A percentile compares a stretch with the other conserved stretches of the same genome.
Conservation (phyloP, 2,329 filamentous ascomycete genomes). For the Sporothrix pseudoabietina region DNA sequence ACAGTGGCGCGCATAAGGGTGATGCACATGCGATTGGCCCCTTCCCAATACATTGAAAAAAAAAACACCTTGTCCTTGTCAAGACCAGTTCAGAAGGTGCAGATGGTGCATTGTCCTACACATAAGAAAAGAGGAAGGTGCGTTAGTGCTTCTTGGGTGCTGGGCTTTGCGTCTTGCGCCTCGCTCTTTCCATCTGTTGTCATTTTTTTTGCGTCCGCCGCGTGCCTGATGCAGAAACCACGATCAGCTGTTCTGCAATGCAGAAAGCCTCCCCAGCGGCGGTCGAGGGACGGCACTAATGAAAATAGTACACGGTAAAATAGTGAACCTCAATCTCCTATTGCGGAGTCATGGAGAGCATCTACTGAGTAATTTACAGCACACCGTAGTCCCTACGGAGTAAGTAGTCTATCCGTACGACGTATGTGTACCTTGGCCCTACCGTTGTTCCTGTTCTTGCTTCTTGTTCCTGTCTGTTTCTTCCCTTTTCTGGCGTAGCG, state of each 20-base stretch:
- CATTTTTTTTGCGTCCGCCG: neutral
- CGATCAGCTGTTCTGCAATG: neutral
- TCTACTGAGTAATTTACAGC: neutral
- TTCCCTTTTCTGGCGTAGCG: constrained; percentile 7
- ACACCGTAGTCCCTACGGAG: constrained; percentile 15
- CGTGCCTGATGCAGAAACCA: constrained; percentile 7
- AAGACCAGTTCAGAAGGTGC: neutral
- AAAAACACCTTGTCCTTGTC: neutral
- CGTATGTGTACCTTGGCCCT: neutral
- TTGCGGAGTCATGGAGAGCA: constrained; percentile 12
- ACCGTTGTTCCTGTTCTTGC: neutral
- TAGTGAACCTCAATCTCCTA: neutral
- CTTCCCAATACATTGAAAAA: neutral
- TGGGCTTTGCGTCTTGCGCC: neutral
- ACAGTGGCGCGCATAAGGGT: constrained; percentile 8
- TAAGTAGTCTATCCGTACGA: constrained; percentile 4
- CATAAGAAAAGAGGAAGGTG: neutral
- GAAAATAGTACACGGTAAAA: neutral
- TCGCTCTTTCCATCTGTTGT: constrained; percentile 5
- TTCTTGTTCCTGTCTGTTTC: neutral
- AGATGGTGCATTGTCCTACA: constrained; percentile 1
- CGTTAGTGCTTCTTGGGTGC: neutral
- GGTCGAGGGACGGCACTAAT: neutral
- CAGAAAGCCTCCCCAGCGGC: constrained; percentile 14
- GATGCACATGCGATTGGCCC: neutral